Evolutionary conservation across 2,329 filamentous ascomycete species (phyloP).

Genomic region (Ophiostoma sp.): DNA sequence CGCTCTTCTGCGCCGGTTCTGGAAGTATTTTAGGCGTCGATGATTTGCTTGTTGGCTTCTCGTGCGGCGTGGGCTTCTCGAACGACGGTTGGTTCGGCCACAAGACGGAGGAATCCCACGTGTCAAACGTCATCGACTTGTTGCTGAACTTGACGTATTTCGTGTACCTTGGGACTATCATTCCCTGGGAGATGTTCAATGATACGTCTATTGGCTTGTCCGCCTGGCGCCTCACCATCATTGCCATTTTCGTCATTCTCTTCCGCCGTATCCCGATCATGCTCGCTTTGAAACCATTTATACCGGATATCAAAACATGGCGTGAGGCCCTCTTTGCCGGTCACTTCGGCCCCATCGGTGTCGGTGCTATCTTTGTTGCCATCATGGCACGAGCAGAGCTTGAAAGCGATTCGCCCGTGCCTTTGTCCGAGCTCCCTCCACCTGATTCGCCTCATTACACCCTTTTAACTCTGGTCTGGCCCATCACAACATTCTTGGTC

Average conservation of each 20-base stretch:
- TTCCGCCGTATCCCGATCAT: constrained; percentile 97
- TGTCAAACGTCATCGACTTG: constrained; percentile 98
- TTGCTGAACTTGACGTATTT: constrained; percentile 97
- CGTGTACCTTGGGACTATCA: constrained; percentile 95
- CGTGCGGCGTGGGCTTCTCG: constrained; percentile 96
- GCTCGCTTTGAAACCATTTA: constrained; percentile 84
- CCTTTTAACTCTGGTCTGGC: constrained; percentile 87
- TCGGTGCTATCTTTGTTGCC: constrained; percentile 92
- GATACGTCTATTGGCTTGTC: constrained; percentile 68
- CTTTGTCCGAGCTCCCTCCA: constrained; percentile 63
- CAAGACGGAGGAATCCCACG: constrained; percentile 97
- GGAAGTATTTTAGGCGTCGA: constrained; percentile 90
- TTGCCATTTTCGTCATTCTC: constrained; percentile 89
- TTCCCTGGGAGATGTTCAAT: constrained; percentile 94
- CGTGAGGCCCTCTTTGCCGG: constrained; percentile 94
- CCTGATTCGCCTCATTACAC: constrained; percentile 59
- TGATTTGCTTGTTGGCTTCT: constrained; percentile 91
- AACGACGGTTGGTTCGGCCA: constrained; percentile 99
- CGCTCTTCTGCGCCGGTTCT: constrained; percentile 91
- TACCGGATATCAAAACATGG: constrained; percentile 98
- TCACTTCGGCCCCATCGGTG: constrained; percentile 96
- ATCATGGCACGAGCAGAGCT: constrained; percentile 92
- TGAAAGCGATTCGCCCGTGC: constrained; percentile 73
- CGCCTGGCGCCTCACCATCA: constrained; percentile 89
- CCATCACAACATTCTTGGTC: constrained; percentile 90